Evolutionary conservation across 805 yeast genomes (phyloP), one percentile per base, ranked within the genome.

Genomic region (Sugiyamaella valdiviana): DNA sequence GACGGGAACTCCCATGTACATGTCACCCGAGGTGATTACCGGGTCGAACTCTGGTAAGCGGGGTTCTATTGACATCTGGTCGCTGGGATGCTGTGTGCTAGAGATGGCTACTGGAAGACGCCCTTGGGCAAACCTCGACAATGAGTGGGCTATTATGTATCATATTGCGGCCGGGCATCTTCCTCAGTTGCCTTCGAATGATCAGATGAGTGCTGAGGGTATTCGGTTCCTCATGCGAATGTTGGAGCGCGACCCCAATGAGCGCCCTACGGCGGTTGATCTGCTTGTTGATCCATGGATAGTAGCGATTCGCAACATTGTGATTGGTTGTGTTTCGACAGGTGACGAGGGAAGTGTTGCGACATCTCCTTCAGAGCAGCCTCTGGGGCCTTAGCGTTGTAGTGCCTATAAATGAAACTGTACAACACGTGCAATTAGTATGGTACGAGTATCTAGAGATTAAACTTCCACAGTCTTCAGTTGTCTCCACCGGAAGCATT

Each of bases 61-160:
- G 54, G 90, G 90, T 2, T 79, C 82, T 2, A 76, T 72, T 50
- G 99, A 93, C 68, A 85, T 93, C 29, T 93, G 99, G 99, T 88
- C 99, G 0, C 71, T 91, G 38, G 99, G 99, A 2, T 93, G 99
- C 66, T 91, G 96, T 66, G 85, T 93, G 2, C 65, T 91, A 41
- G 98, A 93, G 64, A 93, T 93, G 98, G 87, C 91, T 1, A 90
- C 98, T 0, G 99, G 99, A 12, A 74, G 89, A 55, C 74, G 96
- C 51, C 99, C 99, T 5, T 93, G 99, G 99, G 85, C 95, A 14
- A 85, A 88, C 64, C 72, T 89, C 52, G 99, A 93, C 61, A 93
- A 93, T 62, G 98, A 91, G 63, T 93, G 95, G 95, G 96, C 98
- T 1, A 86, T 93, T 45, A 91, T 93, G 98, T 93, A 90, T 62